Percentiles rank a stretch among this genome's conserved stretches.
Evolutionary conservation across 495 filamentous ascomycete genomes (phyloP).

Genomic region (Bombardia bombarda): DNA sequence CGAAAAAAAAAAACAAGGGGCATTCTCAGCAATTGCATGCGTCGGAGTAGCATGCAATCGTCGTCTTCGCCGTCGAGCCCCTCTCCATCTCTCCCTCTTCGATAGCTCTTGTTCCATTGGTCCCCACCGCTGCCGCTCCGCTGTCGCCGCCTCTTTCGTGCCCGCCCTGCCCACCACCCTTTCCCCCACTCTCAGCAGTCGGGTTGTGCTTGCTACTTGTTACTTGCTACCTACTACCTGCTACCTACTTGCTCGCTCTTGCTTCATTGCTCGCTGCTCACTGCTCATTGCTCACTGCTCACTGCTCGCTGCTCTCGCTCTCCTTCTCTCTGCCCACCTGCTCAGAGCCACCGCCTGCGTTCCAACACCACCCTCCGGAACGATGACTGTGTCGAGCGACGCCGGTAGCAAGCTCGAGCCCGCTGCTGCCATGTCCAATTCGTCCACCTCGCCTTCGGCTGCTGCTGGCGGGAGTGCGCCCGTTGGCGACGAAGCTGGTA

Average conservation of each 20-base stretch:
- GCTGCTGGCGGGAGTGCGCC: conserved; percentile 14
- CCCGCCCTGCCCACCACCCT: neutral
- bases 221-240: neutral
- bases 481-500: conserved; percentile 28
- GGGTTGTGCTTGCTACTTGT: neutral
- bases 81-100: conserved; percentile 18
- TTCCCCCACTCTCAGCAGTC: neutral
- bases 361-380: conserved; percentile 6
- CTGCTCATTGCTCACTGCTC: neutral
- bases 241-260: neutral
- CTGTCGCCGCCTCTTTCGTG: conserved; percentile 13
- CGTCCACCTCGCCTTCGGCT: conserved; percentile 16
- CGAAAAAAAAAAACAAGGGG: neutral
- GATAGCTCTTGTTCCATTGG: conserved; percentile 11
- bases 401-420: conserved; percentile 19
- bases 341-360: neutral
- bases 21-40: conserved; percentile 4
- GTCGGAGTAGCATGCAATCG: conserved; percentile 17
- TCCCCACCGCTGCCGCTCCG: conserved; percentile 8
- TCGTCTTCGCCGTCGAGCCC: conserved; percentile 17
- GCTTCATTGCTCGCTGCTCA: neutral
- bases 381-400: conserved; percentile 27
- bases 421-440: conserved; percentile 26
- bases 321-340: neutral
- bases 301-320: neutral